Evolutionary conservation across 306 rosid species (phyloP).

Genomic region (Canavalia gladiata): DNA sequence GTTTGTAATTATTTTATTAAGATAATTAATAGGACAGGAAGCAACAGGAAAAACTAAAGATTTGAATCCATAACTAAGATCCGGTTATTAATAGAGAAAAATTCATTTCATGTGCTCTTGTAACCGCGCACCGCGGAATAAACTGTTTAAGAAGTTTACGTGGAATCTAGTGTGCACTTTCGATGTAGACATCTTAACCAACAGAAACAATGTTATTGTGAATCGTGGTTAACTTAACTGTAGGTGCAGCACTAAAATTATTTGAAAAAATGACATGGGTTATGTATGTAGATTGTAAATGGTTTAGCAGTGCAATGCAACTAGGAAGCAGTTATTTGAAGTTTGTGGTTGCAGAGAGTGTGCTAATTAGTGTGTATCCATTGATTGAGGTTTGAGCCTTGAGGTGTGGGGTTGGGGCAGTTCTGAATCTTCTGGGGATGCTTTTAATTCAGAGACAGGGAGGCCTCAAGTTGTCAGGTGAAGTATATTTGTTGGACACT

Average conservation of each 20-base stretch:
- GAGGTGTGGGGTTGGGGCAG: slow-evolving; percentile 1
- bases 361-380: background rate
- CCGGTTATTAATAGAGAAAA: too few species aligned
- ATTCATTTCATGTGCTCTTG: too few species aligned
- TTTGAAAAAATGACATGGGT: background rate
- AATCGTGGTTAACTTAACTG: background rate
- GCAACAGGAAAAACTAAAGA: too few species aligned
- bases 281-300: background rate
- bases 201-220: background rate
- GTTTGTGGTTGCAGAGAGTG: background rate
- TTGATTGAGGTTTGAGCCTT: background rate
- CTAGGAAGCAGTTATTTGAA: background rate
- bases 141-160: background rate
- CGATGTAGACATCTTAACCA: background rate
- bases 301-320: too few species aligned
- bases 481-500: background rate
- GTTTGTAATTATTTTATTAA: too few species aligned
- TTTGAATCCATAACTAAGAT: too few species aligned
- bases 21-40: too few species aligned
- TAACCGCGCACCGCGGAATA: too few species aligned
- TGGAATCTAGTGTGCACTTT: background rate
- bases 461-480: background rate
- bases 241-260: background rate
- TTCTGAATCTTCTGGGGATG: background rate
- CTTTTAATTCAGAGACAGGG: background rate